Evolutionary conservation across 2,329 filamentous ascomycete species (phyloP), one percentile per base, ranked within the genome.

Genomic region (Penicillium sclerotiorum): DNA sequence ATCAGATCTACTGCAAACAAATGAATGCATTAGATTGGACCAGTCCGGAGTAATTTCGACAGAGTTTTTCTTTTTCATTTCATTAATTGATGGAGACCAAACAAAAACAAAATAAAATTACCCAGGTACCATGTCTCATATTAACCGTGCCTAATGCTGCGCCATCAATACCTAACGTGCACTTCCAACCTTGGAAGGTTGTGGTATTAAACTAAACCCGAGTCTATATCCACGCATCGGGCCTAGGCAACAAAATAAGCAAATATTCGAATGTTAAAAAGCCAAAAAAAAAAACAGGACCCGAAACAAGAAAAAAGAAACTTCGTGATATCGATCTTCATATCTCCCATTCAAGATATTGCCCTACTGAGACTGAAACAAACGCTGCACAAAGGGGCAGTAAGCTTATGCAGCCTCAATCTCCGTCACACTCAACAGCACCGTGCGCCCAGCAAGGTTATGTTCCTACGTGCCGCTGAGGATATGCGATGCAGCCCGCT

Each of bases 391-490:
- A n/a, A 7, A 18, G 33, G 33, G 20, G 15, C 8, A 36, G 33
- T 36, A 36, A 36, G 33, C 33, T 36, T 36, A 36, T 36, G 33
- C 25, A 28, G 25, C n/a, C n/a, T 28, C 25, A 28, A 28, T 9
- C 13, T 7, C 9, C 15, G 15, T 43, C 40, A 27, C 28, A 43
- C 40, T 21, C 32, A 42, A 18, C 20, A 21, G 32, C 2, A 3
- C 11, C 39, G 18, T 43, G 40, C 27, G 40, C 18, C 27, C 12
- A 41, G 37, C 52, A 52, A 55, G 52, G 50, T 50, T 53, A 55
- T 47, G 52, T 50, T 45, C 49, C 51, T 53, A 47, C 40, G 35
- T 32, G 43, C 43, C 15, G 40, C 9, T 17, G 20, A 39, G 22
- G 32, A 28, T 32, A 37, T 25, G 23, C 15, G 27, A 32, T 47